Percentiles rank a stretch among this genome's conserved stretches.
Conservation (phyloP, 371 early-diverging fungal species). For the Rhizopus arrhizus region DNA sequence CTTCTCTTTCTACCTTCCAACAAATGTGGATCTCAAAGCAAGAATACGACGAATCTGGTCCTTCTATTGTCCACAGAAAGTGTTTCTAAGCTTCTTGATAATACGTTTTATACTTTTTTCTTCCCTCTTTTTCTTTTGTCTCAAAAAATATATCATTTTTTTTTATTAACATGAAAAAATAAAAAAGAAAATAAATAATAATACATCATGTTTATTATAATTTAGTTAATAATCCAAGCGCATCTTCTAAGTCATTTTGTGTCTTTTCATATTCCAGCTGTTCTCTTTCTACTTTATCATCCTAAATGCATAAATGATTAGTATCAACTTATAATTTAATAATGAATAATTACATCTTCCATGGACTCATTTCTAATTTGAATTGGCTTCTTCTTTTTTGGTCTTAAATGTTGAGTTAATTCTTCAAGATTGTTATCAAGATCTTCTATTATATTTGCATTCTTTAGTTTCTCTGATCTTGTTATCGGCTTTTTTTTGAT, state of each 20-base stretch:
- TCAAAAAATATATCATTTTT: slow-evolving; percentile 3
- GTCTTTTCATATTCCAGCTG: slow-evolving; percentile 49
- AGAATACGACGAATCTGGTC: slow-evolving; percentile 98
- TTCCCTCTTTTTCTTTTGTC: background rate
- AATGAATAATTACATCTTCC: slow-evolving; percentile 19
- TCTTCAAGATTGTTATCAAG: slow-evolving; percentile 44
- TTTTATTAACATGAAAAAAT: slow-evolving; percentile 2
- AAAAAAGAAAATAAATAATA: background rate
- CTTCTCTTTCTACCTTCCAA: slow-evolving; percentile 99
- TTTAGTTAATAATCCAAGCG: slow-evolving; percentile 41
- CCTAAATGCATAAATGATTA: slow-evolving; percentile 7
- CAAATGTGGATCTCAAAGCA: slow-evolving; percentile 96
- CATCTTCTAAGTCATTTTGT: slow-evolving; percentile 49
- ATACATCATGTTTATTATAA: slow-evolving; percentile 22
- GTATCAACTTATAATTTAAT: background rate
- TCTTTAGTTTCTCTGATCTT: slow-evolving; percentile 29
- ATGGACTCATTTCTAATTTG: slow-evolving; percentile 22
- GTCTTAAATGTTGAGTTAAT: slow-evolving; percentile 30
- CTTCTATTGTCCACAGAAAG: slow-evolving; percentile 98
- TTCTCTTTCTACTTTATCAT: slow-evolving; percentile 32
- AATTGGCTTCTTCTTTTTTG: slow-evolving; percentile 32
- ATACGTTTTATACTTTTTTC: background rate
- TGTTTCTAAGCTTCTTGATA: slow-evolving; percentile 91
- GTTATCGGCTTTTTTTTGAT: slow-evolving; percentile 24
- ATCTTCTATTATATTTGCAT: slow-evolving; percentile 35